phyloP scores from a whole-genome alignment of 2,329 filamentous ascomycete species.

The Calonectria hongkongensis region DNA sequence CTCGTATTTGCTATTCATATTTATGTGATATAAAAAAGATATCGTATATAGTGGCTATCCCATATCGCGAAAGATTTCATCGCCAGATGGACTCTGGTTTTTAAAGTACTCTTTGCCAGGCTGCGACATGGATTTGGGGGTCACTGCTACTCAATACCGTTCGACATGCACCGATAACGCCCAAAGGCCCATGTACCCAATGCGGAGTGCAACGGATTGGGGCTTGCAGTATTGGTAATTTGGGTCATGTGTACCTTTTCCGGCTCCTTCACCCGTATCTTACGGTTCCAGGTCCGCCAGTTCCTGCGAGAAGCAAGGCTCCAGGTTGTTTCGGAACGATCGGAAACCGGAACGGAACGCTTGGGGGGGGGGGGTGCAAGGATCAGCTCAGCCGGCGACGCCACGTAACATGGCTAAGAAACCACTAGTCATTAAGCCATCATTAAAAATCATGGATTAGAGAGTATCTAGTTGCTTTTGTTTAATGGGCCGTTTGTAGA shows the following conservation, averaged over 20 bases:
- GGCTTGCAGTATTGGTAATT: neutral
- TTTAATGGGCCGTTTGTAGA: too few species aligned
- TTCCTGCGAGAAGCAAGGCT: neutral
- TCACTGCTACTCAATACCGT: neutral
- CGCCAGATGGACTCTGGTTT: neutral
- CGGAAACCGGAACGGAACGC: conserved; percentile 20
- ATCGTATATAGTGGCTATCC: too few species aligned
- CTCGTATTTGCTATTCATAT: conserved; percentile 34
- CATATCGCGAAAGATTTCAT: neutral
- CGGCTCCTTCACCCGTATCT: neutral
- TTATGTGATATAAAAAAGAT: neutral
- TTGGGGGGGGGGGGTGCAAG: neutral
- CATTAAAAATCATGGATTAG: neutral
- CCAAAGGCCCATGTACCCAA: neutral
- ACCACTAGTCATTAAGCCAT: neutral
- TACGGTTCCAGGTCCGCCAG: neutral
- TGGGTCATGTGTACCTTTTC: neutral
- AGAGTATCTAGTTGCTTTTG: neutral
- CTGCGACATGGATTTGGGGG: neutral
- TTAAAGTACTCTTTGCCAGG: conserved; percentile 11
- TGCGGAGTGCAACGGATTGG: neutral
- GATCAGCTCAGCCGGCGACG: neutral
- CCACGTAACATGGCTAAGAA: neutral
- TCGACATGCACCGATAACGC: neutral
- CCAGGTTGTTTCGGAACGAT: neutral